Evolutionary conservation across 306 rosid genomes (phyloP), one percentile per base, ranked within the genome.

Genomic region (Parietaria judaica): DNA sequence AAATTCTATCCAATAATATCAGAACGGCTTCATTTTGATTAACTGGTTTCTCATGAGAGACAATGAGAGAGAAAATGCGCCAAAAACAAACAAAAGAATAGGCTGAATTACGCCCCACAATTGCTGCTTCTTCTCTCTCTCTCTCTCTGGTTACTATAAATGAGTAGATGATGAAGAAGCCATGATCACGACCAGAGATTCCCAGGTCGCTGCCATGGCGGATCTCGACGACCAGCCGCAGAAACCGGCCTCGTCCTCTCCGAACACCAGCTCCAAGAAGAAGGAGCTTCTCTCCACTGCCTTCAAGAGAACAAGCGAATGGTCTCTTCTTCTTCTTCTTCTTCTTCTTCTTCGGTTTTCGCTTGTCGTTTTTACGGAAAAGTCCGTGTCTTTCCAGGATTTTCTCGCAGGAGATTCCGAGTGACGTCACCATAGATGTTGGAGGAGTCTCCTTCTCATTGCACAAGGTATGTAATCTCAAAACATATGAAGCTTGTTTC

Each of bases 341-440:
- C 38, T 12, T 55, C 52, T 79, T 65, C 34, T 63, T 52, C 7
- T 45, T 16, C 4, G 48, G 60, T 51, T 59, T 57, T 14, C 45
- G 52, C 69, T 54, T 72, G 50, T 41, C 11, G 4, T 50, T 50
- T 50, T 50, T 50, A 50, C n/a, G 7, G 9, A 41, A 5, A 41
- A 41, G 45, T 41, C 6, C 45, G 12, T 12, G 1, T 55, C 39
- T 56, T 73, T 72, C 41, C 81, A 94, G 99, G 99, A 86, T 94
- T 80, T 86, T 84, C 68, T 94, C 97, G 57, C 94, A 86, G 70
- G 99, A 88, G 80, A 86, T 94, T 80, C 97, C 95, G n/a, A 86
- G 95, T 48, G 97, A 94, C 79, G 77, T 94, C 64, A 74, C 72
- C 6, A 67, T 94, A 68, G 84, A 76, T 60, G 81, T 83, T 75